Evolutionary conservation across 306 rosid species (phyloP).

Genomic region (Sindora glabra): DNA sequence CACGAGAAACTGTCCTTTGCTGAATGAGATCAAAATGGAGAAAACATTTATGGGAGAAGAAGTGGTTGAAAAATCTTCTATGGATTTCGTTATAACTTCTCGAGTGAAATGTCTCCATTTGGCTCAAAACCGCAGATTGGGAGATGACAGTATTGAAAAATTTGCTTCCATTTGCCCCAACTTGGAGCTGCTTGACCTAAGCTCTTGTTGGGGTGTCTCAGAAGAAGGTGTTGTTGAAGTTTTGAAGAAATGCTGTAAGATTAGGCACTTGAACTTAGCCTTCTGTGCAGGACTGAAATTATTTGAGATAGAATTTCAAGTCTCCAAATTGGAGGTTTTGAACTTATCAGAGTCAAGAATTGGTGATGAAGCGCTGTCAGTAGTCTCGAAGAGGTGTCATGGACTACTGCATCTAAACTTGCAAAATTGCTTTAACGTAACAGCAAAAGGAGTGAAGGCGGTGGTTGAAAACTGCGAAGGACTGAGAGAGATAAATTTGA

Average conservation of each 20-base stretch:
- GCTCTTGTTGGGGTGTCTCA: conserved; percentile 22
- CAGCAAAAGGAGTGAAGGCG: conserved; percentile 46
- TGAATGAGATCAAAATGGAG: conserved; percentile 42
- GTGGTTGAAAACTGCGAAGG: conserved; percentile 42
- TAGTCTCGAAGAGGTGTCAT: conserved; percentile 43
- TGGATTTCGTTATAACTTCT: conserved; percentile 14
- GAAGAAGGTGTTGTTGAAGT: conserved; percentile 31
- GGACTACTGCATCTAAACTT: conserved; percentile 37
- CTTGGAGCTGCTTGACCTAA: conserved; percentile 44
- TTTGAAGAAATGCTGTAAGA: conserved; percentile 35
- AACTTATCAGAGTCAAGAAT: conserved; percentile 26
- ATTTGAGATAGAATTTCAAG: conserved; percentile 29
- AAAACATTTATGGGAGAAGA: conserved; percentile 13
- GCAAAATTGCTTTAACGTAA: conserved; percentile 36
- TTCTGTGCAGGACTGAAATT: conserved; percentile 6
- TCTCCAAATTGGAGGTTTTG: conserved; percentile 41
- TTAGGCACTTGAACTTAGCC: conserved; percentile 34
- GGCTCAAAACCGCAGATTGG: conserved; percentile 17
- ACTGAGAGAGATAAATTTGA: conserved; percentile 56
- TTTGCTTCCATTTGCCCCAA: conserved; percentile 38
- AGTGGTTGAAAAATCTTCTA: not conserved
- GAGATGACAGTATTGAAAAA: conserved; percentile 3
- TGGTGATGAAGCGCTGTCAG: conserved; percentile 40
- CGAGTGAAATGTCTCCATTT: conserved; percentile 36
- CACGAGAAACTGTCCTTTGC: conserved; percentile 32